phyloP scores from a whole-genome alignment of 2,329 filamentous ascomycete genomes.

The Colletotrichum eremochloae region DNA sequence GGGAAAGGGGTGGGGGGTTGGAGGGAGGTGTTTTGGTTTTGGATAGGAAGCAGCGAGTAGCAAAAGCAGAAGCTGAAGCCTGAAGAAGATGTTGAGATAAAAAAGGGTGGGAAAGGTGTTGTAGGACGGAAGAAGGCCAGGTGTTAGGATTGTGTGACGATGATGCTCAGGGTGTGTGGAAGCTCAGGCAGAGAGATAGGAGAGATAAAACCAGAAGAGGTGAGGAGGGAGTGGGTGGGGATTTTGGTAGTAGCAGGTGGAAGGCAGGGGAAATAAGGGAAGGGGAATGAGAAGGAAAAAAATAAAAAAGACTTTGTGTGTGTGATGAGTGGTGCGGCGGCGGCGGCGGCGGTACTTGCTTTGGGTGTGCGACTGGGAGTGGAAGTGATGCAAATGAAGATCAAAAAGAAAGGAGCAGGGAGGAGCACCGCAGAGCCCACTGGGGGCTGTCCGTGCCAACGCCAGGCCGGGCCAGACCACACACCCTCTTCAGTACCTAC shows the following conservation, averaged over 20 bases:
- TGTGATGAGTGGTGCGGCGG: slow-evolving; percentile 16
- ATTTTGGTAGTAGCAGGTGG: slow-evolving; percentile 17
- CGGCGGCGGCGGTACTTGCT: background rate
- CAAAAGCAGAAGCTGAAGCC: background rate
- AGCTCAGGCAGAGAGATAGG: slow-evolving; percentile 29
- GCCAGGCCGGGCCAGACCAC: slow-evolving; percentile 17
- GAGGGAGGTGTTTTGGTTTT: slow-evolving; percentile 2
- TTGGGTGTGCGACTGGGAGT: background rate
- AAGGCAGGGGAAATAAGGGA: slow-evolving; percentile 28
- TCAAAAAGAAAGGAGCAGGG: slow-evolving; percentile 39
- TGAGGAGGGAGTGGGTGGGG: slow-evolving; percentile 20
- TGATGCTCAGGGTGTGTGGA: slow-evolving; percentile 14
- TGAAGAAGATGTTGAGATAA: slow-evolving; percentile 20
- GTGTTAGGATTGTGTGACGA: slow-evolving; percentile 33
- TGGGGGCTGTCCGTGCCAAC: slow-evolving; percentile 38
- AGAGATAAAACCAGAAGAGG: slow-evolving; percentile 21
- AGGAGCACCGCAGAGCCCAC: slow-evolving; percentile 36
- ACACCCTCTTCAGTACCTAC: too few species aligned
- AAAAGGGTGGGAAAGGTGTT: slow-evolving; percentile 2
- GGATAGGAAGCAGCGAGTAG: slow-evolving; percentile 5
- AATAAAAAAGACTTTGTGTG: slow-evolving; percentile 32
- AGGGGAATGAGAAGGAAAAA: background rate
- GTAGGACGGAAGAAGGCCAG: slow-evolving; percentile 27
- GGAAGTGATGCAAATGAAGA: slow-evolving; percentile 41
- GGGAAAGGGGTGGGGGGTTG: background rate